A percentile compares a stretch with the other conserved stretches of the same genome.
These are phyloP conservation scores for Rutstroemia sydowiana DNA, from an alignment of 2,329 filamentous ascomycete genomes.

Conservation along the genomic window DNA sequence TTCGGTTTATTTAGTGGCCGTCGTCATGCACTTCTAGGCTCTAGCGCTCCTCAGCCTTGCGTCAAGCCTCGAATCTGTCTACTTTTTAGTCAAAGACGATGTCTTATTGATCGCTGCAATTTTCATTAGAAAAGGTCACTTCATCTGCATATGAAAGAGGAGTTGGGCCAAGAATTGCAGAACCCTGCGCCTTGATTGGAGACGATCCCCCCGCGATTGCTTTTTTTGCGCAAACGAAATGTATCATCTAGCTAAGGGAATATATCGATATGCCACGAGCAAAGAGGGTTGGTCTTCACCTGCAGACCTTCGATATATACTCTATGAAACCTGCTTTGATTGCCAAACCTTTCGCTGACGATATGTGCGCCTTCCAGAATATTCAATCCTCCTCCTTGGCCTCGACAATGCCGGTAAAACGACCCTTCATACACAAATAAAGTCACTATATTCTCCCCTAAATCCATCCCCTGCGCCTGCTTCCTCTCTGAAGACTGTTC, in stretches of 20 bases:
- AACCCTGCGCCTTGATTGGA: too few relatives aligned
- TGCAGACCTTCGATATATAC: neutral
- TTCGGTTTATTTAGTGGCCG: neutral
- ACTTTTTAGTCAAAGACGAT: neutral
- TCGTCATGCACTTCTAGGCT: neutral
- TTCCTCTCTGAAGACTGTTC: conserved; percentile 73
- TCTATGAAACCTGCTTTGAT: neutral
- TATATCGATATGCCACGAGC: conserved; percentile 92
- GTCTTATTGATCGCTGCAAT: neutral
- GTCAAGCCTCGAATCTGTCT: neutral
- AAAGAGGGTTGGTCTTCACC: conserved; percentile 65
- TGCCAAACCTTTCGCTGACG: neutral
- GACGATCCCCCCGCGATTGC: neutral
- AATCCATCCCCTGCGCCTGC: conserved; percentile 50
- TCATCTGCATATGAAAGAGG: neutral
- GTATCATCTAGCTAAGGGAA: conserved; percentile 93
- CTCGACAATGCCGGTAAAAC: conserved; percentile 99
- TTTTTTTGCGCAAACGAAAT: conserved; percentile 39
- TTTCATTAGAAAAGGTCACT: neutral
- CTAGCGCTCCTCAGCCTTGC: neutral
- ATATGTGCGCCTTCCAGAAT: conserved; percentile 58
- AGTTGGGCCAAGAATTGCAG: too few relatives aligned
- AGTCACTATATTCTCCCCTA: conserved; percentile 68
- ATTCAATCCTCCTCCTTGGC: conserved; percentile 92
- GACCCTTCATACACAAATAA: conserved; percentile 94